Base-by-base conservation (phyloP, 495 filamentous ascomycete species). In the Penicillium pancosmium region DNA sequence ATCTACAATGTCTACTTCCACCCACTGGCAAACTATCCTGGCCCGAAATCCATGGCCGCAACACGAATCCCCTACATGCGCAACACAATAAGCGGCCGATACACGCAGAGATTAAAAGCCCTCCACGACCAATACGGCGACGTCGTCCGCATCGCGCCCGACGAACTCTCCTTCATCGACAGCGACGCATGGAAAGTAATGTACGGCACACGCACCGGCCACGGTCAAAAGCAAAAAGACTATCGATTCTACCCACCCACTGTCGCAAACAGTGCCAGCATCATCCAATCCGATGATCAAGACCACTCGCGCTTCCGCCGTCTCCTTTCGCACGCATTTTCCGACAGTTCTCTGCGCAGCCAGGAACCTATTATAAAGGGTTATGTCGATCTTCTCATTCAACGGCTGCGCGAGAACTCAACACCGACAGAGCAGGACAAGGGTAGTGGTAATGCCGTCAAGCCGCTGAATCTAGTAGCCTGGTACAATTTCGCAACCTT, bases 401-500 rank as follows among this genome's bases (percentile, higher is more conserved):
- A 58, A 23, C 68, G 74, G 15, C 55, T 88, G 16, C 56, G 69
- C 19, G 77, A 79, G 62, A 66, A 73, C 10, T 41, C 49, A n/a
- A 52, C 0, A 4, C 13, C 18, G 59, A 54, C 23, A 23, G 6
- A 53, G 49, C 4, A 52, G 52, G 2, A 56, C 23, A 23, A 23
- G 23, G 23, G 23, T 4, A 23, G 3, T 23, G 23, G 23, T 4
- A n/a, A 25, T 21, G 25, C 43, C 41, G n/a, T 13, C 18, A 10
- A 49, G 36, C 41, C 41, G 21, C 31, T 56, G 15, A 43, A 50
- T 27, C 38, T 50, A 4, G 54, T 46, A 12, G 41, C 77, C 11
- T 87, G 84, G 84, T 83, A 80, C 52, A 85, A 84, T 53, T 87
- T 71, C 62, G 80, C 79, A 3, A 85, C 84, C 9, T 88, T 88